Base-by-base conservation (phyloP, 1,139 yeast genomes). In the Protomyces arabidopsidicola region DNA sequence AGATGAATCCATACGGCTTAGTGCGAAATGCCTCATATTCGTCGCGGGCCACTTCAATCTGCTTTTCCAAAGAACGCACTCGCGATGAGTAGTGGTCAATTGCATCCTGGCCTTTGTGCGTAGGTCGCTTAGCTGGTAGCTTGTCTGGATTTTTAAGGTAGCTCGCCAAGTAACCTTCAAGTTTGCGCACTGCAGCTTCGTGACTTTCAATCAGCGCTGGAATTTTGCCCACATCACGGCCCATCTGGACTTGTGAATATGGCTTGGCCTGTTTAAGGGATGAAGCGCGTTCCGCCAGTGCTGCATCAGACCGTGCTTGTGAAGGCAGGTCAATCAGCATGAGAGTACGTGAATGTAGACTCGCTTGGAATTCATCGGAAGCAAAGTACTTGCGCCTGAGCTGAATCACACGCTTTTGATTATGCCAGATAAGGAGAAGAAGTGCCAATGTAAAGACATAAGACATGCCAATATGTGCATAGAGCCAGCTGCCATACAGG, bases 1-100 rank as follows among this genome's bases (percentile, higher is more conserved):
- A 72, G 3, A 74, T 76, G 65, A 77, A 76, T 1, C 79, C 80
- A 56, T 74, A 77, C 2, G 76, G 72, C 59, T 72, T 68, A 71
- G 61, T 71, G 72, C 34, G 70, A 18, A 67, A 59, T 50, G 66
- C 64, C 16, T 65, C 68, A 27, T 65, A 35, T 12, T 65, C 48
- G 31, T 68, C 70, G 8, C 75, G 69, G 24, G 72, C 74, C 5
- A 64, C 62, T 9, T 64, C 66, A 34, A 76, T 74, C 45, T 68
- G 67, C 14, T 68, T 63, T 39, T 71, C 76, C n/a, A 74, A 70
- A 10, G 63, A 60, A 20, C 70, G 69, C 48, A 71, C 65, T 38
- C 70, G 66, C 10, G 62, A 55, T 48, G 69, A 65, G 48, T 70
- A 71, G 61, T 74, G 73, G 50, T 72, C 72, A 55, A 75, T 73